Percentiles rank a stretch among this genome's conserved stretches.
These are phyloP conservation scores for Stygiomarasmius scandens DNA, from an alignment of 1,284 basidiomycete genomes.

Conservation along the genomic window DNA sequence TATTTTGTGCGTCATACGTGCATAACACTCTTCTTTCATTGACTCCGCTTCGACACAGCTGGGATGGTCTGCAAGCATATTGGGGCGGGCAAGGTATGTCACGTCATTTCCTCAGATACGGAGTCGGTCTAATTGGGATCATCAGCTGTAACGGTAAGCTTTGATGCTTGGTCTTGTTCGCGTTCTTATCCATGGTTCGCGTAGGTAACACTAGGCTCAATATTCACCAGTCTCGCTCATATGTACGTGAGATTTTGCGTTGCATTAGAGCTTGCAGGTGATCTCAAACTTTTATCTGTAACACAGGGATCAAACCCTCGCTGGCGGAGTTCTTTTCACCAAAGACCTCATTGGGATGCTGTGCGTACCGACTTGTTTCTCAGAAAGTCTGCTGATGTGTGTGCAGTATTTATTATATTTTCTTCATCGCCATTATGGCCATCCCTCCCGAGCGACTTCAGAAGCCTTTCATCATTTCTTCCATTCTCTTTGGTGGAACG, in stretches of 20 bases:
- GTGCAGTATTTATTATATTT: conserved; percentile 21
- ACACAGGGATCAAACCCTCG: conserved; percentile 18
- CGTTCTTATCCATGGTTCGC: background rate
- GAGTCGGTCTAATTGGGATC: too few relatives aligned
- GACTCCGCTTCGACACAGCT: conserved; percentile 10
- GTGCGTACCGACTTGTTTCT: conserved; percentile 7
- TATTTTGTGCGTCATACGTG: conserved; percentile 6
- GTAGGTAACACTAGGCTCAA: conserved; percentile 17
- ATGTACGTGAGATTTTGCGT: conserved; percentile 6
- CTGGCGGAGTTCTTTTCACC: conserved; percentile 20
- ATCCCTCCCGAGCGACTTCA: conserved; percentile 23
- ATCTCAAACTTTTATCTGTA: background rate
- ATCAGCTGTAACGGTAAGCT: conserved; percentile 14
- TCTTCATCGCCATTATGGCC: conserved; percentile 22
- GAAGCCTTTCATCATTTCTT: conserved; percentile 20
- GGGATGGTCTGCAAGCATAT: conserved; percentile 23
- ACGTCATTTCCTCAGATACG: background rate
- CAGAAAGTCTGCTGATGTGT: too few relatives aligned
- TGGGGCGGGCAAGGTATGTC: conserved; percentile 23
- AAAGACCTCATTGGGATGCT: conserved; percentile 24
- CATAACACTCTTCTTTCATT: too few relatives aligned
- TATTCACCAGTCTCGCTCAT: conserved; percentile 16
- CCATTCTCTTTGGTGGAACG: conserved; percentile 18
- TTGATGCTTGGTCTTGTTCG: background rate
- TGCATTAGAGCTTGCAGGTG: background rate